Conservation (phyloP, 164 flowering plant genomes). For the Houttuynia cordata region DNA sequence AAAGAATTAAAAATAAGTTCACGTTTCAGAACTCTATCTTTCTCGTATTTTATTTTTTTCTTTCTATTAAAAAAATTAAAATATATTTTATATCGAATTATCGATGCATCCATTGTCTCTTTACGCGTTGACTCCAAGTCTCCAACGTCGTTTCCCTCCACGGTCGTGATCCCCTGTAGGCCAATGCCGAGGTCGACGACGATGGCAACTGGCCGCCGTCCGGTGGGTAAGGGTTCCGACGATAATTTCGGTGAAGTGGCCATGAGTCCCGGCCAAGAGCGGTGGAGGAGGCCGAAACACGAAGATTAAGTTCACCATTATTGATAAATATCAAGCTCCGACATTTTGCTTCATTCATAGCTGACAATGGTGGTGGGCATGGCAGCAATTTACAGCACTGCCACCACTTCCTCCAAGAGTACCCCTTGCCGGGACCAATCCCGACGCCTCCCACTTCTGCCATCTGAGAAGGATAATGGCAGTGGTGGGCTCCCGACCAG, state of each 20-base stretch:
- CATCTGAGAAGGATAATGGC: slow-evolving; percentile 44
- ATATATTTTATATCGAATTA: too few species aligned
- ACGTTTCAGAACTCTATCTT: too few species aligned
- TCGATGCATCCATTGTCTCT: too few species aligned
- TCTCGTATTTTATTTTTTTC: too few species aligned
- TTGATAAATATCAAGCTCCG: neutral
- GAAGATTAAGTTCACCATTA: neutral
- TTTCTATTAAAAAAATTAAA: too few species aligned
- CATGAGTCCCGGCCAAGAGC: neutral
- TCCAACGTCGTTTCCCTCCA: too few species aligned
- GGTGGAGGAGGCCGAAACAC: neutral
- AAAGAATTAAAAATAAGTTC: too few species aligned
- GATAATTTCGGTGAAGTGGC: neutral
- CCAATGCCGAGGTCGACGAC: too few species aligned
- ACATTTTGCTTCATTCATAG: neutral
- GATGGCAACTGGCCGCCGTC: too few species aligned
- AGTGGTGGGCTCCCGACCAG: slow-evolving; percentile 6
- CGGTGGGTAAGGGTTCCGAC: neutral
- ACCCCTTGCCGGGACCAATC: slow-evolving; percentile 7
- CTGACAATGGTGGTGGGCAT: slow-evolving; percentile 59
- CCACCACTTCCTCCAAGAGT: slow-evolving; percentile 5
- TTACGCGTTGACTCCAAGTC: too few species aligned
- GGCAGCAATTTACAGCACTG: slow-evolving; percentile 40
- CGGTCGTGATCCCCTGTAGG: too few species aligned
- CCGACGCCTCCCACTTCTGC: slow-evolving; percentile 36